phyloP scores from a whole-genome alignment of 495 filamentous ascomycete genomes.

The Podospora australis region DNA sequence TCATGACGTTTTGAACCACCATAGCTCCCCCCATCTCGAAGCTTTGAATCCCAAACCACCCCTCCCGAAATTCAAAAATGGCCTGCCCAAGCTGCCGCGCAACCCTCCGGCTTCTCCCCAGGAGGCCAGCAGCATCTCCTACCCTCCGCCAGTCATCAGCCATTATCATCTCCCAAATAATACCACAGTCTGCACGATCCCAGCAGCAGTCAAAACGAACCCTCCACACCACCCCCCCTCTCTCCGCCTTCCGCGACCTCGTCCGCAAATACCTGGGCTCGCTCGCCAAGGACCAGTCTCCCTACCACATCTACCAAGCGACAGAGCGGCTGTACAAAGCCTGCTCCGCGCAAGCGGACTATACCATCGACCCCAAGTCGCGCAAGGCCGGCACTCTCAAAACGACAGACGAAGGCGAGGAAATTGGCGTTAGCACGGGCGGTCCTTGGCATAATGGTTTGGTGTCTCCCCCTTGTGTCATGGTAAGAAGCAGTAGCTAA shows the following conservation, averaged over 20 bases:
- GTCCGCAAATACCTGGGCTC: slow-evolving; percentile 6
- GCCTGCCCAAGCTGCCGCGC: slow-evolving; percentile 23
- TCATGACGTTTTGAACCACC: slow-evolving; percentile 3
- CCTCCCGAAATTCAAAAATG: slow-evolving; percentile 13
- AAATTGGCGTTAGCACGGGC: slow-evolving; percentile 65
- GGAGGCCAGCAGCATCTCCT: slow-evolving; percentile 8
- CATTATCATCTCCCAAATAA: background rate
- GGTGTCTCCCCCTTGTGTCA: slow-evolving; percentile 20
- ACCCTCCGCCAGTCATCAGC: slow-evolving; percentile 5
- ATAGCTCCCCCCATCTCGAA: too few relatives aligned
- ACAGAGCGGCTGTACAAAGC: slow-evolving; percentile 74
- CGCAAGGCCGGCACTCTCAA: slow-evolving; percentile 51
- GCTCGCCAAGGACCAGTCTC: slow-evolving; percentile 3
- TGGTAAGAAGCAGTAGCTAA: too few relatives aligned
- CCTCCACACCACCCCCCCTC: slow-evolving; percentile 8
- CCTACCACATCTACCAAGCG: slow-evolving; percentile 42
- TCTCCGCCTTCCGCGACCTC: background rate
- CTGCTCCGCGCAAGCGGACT: slow-evolving; percentile 69
- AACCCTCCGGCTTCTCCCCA: slow-evolving; percentile 15
- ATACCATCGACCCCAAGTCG: slow-evolving; percentile 55
- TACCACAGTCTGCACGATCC: background rate
- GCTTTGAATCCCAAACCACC: background rate
- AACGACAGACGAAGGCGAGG: slow-evolving; percentile 63
- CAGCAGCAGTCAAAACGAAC: background rate
- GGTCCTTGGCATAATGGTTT: slow-evolving; percentile 82